Percentiles rank a stretch among this genome's conserved stretches.
Evolutionary conservation across 164 flowering plant species (phyloP).

Genomic region (Chloranthus sessilifolius): DNA sequence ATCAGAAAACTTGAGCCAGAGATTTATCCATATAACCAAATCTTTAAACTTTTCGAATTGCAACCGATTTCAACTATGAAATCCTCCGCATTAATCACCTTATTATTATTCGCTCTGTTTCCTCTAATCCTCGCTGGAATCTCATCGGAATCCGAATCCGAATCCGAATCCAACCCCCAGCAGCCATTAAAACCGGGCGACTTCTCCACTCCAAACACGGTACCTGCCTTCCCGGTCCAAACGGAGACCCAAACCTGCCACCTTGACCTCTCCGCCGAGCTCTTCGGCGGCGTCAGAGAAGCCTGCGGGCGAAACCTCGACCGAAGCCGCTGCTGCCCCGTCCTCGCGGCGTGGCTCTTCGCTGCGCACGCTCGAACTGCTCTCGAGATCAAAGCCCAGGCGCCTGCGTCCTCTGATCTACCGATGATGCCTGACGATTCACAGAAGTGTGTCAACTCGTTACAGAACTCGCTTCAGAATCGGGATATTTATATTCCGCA

Average conservation of each 20-base stretch:
- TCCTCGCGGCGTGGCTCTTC: constrained; percentile 97
- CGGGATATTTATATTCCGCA: constrained; percentile 68
- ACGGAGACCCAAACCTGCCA: constrained; percentile 56
- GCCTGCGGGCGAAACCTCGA: constrained; percentile 84
- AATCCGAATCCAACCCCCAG: constrained; percentile 34
- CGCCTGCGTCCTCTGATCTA: constrained; percentile 42
- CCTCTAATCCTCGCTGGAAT: constrained; percentile 23
- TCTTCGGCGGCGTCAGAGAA: constrained; percentile 86
- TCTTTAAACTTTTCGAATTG: too few species aligned
- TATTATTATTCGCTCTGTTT: constrained; percentile 1
- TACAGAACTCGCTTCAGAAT: constrained; percentile 59
- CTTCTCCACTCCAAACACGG: constrained; percentile 48
- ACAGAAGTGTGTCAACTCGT: constrained; percentile 85
- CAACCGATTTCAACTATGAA: background rate
- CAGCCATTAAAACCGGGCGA: constrained; percentile 53
- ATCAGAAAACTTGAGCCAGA: too few species aligned
- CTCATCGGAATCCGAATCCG: constrained; percentile 36
- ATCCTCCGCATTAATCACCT: background rate
- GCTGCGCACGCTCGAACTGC: constrained; percentile 92
- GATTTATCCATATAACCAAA: too few species aligned
- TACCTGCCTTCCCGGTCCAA: constrained; percentile 85
- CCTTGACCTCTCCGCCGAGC: constrained; percentile 89
- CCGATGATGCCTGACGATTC: constrained; percentile 99
- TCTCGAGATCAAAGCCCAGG: constrained; percentile 42
- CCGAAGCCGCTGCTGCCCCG: constrained; percentile 97